Conservation (phyloP, 345 rosid species). For the Pugionium cornutum region DNA sequence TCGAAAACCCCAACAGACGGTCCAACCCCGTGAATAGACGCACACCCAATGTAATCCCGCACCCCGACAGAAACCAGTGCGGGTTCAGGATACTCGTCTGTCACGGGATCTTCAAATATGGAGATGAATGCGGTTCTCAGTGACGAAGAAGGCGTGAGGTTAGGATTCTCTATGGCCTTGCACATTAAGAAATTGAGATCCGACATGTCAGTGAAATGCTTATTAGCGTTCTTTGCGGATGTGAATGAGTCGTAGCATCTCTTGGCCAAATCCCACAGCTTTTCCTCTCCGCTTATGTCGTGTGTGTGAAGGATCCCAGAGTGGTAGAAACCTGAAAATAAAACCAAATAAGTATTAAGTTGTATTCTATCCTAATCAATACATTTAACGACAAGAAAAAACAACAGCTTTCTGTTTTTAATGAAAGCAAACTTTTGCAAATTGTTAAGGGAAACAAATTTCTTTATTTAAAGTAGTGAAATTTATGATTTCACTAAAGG, state of each 20-base stretch:
- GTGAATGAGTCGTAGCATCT: conserved; percentile 54
- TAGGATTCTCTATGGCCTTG: conserved; percentile 80
- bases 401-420: too few species aligned
- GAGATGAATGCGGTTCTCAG: conserved; percentile 65
- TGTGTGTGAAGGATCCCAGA: conserved; percentile 72
- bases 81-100: conserved; percentile 35
- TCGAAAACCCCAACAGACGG: conserved; percentile 68
- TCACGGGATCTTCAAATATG: conserved; percentile 66
- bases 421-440: too few species aligned
- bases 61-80: conserved; percentile 44
- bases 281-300: conserved; percentile 52
- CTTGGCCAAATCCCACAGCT: conserved; percentile 64
- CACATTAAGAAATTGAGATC: conserved; percentile 80
- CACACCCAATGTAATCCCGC: conserved; percentile 61
- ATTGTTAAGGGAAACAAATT: too few species aligned
- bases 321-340: conserved; percentile 68
- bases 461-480: too few species aligned
- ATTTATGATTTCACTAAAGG: too few species aligned
- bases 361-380: not conserved
- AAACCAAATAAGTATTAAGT: not conserved
- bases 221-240: conserved; percentile 55
- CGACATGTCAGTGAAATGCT: conserved; percentile 74
- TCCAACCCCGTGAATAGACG: conserved; percentile 74
- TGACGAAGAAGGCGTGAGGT: conserved; percentile 65
- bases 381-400: not conserved